Conservation (phyloP, 2,329 filamentous ascomycete species). For the Pyrenophora graminea region DNA sequence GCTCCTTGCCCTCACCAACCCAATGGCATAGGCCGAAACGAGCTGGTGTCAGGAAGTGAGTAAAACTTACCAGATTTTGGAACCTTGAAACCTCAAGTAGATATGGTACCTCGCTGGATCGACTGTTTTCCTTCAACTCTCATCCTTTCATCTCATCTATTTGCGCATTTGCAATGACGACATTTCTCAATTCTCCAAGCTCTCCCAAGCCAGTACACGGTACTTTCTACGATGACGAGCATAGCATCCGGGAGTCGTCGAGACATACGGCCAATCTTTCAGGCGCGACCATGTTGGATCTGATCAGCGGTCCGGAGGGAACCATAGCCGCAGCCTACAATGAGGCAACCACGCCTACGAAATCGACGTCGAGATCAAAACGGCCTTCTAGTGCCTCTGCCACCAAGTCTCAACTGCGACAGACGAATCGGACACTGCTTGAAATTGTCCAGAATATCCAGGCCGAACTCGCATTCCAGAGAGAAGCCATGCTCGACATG, state of each 20-base stretch:
- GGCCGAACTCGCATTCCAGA: conserved; percentile 30
- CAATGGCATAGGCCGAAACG: conserved; percentile 14
- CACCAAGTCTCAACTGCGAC: conserved; percentile 31
- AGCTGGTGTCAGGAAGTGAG: conserved; percentile 19
- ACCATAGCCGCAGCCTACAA: conserved; percentile 19
- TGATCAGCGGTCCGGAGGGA: conserved; percentile 19
- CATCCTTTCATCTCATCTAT: neutral
- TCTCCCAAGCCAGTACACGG: conserved; percentile 10
- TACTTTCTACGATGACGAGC: conserved; percentile 13
- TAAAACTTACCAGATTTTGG: conserved; percentile 9
- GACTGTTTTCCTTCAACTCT: conserved; percentile 3
- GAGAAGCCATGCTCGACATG: conserved; percentile 34
- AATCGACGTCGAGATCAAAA: conserved; percentile 16
- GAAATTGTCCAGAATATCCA: conserved; percentile 39
- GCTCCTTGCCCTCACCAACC: conserved; percentile 3
- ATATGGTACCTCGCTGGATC: neutral
- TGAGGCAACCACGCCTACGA: neutral
- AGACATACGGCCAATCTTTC: conserved; percentile 28
- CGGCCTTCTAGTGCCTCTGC: conserved; percentile 29
- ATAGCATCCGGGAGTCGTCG: conserved; percentile 1
- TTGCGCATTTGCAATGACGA: conserved; percentile 16
- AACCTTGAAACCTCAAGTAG: conserved; percentile 11
- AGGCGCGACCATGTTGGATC: conserved; percentile 27
- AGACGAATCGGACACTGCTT: conserved; percentile 32
- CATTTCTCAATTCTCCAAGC: conserved; percentile 14